These are phyloP conservation scores for Wickerhamomyces strasburgensis DNA, from an alignment of 805 yeast species.

Conservation along the genomic window DNA sequence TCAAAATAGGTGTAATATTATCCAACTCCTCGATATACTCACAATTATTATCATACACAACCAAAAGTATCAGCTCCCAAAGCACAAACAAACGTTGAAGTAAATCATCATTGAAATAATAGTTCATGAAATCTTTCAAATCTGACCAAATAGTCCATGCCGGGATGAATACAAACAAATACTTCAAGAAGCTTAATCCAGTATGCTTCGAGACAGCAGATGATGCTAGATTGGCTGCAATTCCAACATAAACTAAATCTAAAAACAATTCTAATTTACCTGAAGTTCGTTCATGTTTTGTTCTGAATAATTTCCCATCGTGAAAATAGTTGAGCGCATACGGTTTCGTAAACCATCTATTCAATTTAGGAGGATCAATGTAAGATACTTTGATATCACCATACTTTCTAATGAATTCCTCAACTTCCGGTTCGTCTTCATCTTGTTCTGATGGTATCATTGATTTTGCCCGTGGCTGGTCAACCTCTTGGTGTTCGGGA, in stretches of 20 bases:
- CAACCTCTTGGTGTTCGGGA: no score
- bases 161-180: conserved; percentile 48
- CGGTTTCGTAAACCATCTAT: conserved; percentile 41
- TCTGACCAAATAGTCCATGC: conserved; percentile 67
- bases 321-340: conserved; percentile 58
- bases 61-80: conserved; percentile 47
- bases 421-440: conserved; percentile 13
- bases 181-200: conserved; percentile 42
- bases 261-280: conserved; percentile 52
- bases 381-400: conserved; percentile 45
- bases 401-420: conserved; percentile 41
- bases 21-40: conserved; percentile 31
- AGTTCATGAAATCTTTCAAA: conserved; percentile 57
- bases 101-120: conserved; percentile 56
- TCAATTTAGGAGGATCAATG: conserved; percentile 35
- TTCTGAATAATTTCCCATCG: conserved; percentile 50
- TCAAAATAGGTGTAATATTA: conserved; percentile 32
- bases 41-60: conserved; percentile 48
- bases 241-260: conserved; percentile 61
- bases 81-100: conserved; percentile 46
- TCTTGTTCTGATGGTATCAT: no score
- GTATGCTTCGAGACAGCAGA: conserved; percentile 45
- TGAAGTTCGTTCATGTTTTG: conserved; percentile 49
- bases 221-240: conserved; percentile 54
- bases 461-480: no score